Base-by-base conservation (phyloP, 306 rosid species). In the Cucurbita ficifolia region DNA sequence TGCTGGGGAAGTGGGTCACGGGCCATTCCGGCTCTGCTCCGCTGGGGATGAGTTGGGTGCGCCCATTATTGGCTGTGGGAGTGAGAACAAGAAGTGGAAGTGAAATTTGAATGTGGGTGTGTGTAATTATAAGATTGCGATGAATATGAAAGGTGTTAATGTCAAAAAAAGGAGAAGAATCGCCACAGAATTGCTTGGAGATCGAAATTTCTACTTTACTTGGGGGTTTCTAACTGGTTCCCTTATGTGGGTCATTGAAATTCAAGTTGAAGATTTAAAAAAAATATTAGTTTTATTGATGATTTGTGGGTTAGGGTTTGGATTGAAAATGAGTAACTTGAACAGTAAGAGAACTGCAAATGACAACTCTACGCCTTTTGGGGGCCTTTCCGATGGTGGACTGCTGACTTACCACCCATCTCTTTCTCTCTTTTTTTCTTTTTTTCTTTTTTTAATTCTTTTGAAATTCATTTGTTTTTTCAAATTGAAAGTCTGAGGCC, bases 1-100 rank as follows among this genome's bases (percentile, higher is more conserved):
- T 84, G 90, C 82, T 57, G 85, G 63, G 40, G 79, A 77, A 71
- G 75, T 76, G 72, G 80, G 72, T 87, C 81, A 81, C 22, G 65
- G 62, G 75, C 79, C 89, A 87, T 87, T 24, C 7, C 83, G 75
- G 52, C 63, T 17, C 43, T 46, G 78, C 75, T 72, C 82, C 52
- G 50, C 77, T 76, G 63, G 61, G 60, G 74, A 57, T 21, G 77
- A 45, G 78, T 72, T 77, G 74, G 78, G 77, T 45, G 5, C 73
- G 57, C 56, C 89, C 96, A 89, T 87, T 84, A 58, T 70, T 62
- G 79, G 39, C 14, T 62, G 38, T 9, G 52, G 22, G 60, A 71
- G 77, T 21, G 77, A 58, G 69, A 42, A 45, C 14, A 35, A 68
- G 42, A 49, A 70, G 74, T 49, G 43, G 73, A 12, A 70, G 74